Evolutionary conservation across 2,329 filamentous ascomycete species (phyloP).

Genomic region (Trichoderma oligosporum): DNA sequence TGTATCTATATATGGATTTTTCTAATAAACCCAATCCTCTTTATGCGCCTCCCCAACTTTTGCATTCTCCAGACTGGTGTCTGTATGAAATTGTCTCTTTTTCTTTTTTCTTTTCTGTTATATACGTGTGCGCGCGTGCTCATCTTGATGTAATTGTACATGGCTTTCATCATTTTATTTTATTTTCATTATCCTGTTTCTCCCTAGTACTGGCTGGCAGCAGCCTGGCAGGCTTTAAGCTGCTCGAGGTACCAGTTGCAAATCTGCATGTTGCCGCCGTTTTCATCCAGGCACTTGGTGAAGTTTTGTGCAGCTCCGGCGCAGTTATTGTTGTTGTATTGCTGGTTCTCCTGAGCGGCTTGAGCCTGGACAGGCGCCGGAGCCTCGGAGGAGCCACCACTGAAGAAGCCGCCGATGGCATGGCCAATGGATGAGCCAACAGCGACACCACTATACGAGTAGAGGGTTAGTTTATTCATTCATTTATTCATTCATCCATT

Average conservation of each 20-base stretch:
- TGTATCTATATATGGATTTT: conserved; percentile 10
- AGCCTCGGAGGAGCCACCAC: conserved; percentile 62
- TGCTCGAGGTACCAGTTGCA: conserved; percentile 99
- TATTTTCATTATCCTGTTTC: not conserved
- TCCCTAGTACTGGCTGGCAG: conserved; percentile 65
- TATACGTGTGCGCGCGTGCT: not conserved
- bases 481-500: too few species aligned
- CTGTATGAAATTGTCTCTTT: too few species aligned
- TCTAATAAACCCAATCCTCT: not conserved
- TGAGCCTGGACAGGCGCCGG: conserved; percentile 44
- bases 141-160: not conserved
- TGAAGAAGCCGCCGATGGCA: conserved; percentile 85
- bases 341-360: conserved; percentile 48
- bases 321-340: conserved; percentile 64
- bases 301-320: conserved; percentile 77
- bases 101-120: not conserved
- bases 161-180: not conserved
- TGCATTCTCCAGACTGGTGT: not conserved
- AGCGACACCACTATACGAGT: conserved; percentile 73
- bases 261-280: conserved; percentile 89
- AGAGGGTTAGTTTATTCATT: not conserved
- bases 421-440: conserved; percentile 94
- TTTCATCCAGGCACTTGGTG: conserved; percentile 94
- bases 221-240: conserved; percentile 82
- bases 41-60: not conserved